Base-by-base conservation (phyloP, 306 rosid species). In the Canavalia gladiata region DNA sequence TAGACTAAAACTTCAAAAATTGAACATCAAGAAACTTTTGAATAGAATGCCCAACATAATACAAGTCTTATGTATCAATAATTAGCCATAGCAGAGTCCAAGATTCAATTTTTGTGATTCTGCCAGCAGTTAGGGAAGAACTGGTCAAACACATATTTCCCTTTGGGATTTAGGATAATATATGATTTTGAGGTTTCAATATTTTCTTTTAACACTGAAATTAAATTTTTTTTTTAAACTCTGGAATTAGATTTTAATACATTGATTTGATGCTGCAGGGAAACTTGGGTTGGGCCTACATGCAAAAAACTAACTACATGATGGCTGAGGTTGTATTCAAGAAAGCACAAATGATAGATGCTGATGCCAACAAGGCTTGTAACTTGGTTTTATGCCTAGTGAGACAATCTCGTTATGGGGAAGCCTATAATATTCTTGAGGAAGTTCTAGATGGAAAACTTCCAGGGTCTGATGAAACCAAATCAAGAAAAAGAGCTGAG, bases 221-320 rank as follows among this genome's bases (percentile, higher is more conserved):
- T 18, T 4, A 56, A 25, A 0, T 0, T 59, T 31, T 33, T 25
- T 12, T 34, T 0, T 18, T 18, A 18, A 18, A 4, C 28, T 4
- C 4, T 31, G 29, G 6, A 64, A 2, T 8, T 3, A 4, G n/a
- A 43, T 74, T 41, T 47, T 46, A 72, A 78, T 3, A 30, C 13
- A n/a, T 31, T 59, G 45, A 47, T 43, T 18, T 75, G 42, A 68
- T 72, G 78, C 0, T 29, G 69, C 87, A 95, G 97, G 99, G 97
- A 33, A 95, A 95, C 84, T 83, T 95, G 81, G 99, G 99, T 3
- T 95, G 99, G 99, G 97, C 99, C 1, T 95, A 92, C 78, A 95
- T 95, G 99, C 97, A 93, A 51, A 90, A 91, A 71, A 75, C 60
- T 45, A 90, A 90, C 83, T 87, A 89, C 66, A 47, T 82, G 84